A percentile compares a stretch with the other conserved stretches of the same genome.
Conservation (phyloP, 2,329 filamentous ascomycete species). For the Xylariaceae sp. region DNA sequence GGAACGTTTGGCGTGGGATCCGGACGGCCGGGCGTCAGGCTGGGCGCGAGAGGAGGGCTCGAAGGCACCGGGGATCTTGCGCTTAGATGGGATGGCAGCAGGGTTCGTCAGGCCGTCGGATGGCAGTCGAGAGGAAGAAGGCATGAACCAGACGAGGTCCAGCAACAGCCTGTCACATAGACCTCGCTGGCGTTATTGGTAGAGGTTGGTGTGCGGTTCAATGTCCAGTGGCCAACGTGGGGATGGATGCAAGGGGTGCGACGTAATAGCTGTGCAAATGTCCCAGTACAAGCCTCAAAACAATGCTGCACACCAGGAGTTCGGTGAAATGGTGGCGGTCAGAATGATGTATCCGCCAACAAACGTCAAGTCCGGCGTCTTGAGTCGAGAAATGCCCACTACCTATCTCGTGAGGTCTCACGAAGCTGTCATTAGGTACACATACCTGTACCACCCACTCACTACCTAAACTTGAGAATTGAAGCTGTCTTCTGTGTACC, state of each 20-base stretch:
- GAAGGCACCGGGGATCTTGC: conserved; percentile 16
- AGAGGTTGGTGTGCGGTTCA: conserved; percentile 1
- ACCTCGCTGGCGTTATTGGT: conserved; percentile 9
- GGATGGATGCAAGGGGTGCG: neutral
- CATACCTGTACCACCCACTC: too few species aligned
- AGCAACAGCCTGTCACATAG: conserved; percentile 28
- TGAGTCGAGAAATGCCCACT: too few species aligned
- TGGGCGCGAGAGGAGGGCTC: conserved; percentile 8
- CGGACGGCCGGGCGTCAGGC: conserved; percentile 4
- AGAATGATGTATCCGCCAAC: too few species aligned
- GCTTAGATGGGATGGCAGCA: conserved; percentile 25
- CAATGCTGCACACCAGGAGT: too few species aligned
- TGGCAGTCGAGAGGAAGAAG: conserved; percentile 24
- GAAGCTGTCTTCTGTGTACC: too few species aligned
- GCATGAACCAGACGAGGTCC: conserved; percentile 28
- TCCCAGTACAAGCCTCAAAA: too few species aligned
- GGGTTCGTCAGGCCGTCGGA: conserved; percentile 23
- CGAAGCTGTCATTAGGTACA: too few species aligned
- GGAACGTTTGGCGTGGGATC: conserved; percentile 20
- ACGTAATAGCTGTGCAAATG: neutral
- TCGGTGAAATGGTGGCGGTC: too few species aligned
- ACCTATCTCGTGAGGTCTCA: too few species aligned
- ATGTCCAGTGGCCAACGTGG: too few species aligned
- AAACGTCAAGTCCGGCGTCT: too few species aligned
- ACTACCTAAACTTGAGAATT: too few species aligned